Evolutionary conservation across 2,329 filamentous ascomycete genomes (phyloP), one percentile per base, ranked within the genome.

Genomic region (Sporothrix humicola): DNA sequence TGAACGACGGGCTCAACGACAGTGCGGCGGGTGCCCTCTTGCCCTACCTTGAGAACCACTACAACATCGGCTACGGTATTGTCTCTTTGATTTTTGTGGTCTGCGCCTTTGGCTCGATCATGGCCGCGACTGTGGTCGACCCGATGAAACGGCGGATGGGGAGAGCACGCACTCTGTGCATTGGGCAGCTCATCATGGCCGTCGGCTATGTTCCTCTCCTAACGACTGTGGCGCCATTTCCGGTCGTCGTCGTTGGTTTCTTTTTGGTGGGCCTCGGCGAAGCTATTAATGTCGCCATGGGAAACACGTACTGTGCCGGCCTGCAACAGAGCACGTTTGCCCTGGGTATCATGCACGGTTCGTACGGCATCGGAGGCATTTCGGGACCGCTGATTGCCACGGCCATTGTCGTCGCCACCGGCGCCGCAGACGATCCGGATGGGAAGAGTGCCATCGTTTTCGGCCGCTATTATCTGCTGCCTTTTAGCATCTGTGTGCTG

Each of bases 61-160:
- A 95, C 79, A 77, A 85, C 73, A 93, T 96, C 73, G 91, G 91
- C 58, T 95, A 96, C 80, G 91, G 90, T 2, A 82, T 93, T 9
- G 92, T 96, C 2, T 95, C 93, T 1, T 84, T 95, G 52, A 93
- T 97, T 78, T 97, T 96, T 83, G 87, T 96, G 44, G 88, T 91
- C 61, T 93, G 93, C 77, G 31, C 93, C 0, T 76, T 91, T 4
- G 93, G 93, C 17, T 97, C 94, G 82, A 90, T 97, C 78, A 81
- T 87, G 13, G 91, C 92, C 0, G 93, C 93, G 0, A 87, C 91
- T 52, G 85, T 91, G 75, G 87, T 91, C n/a, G 91, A 94, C 78
- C 81, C 83, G 0, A 83, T 94, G 3, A 86, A 90, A 72, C 82
- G 83, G 6, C 87, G 86, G 23, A 81, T 94, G 1, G 93, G 93